Percentiles rank a stretch among this genome's conserved stretches.
These are phyloP conservation scores for Colletotrichum incanum DNA, from an alignment of 2,329 filamentous ascomycete genomes.

Conservation along the genomic window DNA sequence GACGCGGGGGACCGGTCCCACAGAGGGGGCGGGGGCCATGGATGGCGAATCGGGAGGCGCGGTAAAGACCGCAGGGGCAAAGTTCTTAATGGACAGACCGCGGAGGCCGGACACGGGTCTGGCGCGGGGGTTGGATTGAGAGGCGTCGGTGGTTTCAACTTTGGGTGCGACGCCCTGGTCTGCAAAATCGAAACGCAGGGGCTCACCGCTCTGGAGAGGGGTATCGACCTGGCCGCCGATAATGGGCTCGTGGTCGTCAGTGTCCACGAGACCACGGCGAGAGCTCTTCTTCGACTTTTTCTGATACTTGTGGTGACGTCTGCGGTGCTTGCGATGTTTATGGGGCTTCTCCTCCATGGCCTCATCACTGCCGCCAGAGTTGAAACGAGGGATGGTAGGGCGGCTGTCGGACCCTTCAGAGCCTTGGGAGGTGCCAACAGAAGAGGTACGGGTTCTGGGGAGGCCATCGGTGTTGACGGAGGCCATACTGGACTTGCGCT, in stretches of 20 bases:
- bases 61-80: slow-evolving; percentile 81
- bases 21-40: slow-evolving; percentile 40
- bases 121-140: slow-evolving; percentile 45
- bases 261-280: slow-evolving; percentile 52
- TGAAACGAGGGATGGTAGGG: slow-evolving; percentile 54
- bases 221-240: slow-evolving; percentile 51
- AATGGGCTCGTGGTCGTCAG: slow-evolving; percentile 49
- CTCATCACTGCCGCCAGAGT: slow-evolving; percentile 59
- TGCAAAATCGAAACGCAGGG: slow-evolving; percentile 74
- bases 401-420: slow-evolving; percentile 58
- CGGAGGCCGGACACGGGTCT: slow-evolving; percentile 71
- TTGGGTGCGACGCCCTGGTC: slow-evolving; percentile 51
- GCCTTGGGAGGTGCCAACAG: slow-evolving; percentile 58
- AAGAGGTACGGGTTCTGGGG: slow-evolving; percentile 57
- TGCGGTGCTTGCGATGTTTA: slow-evolving; percentile 54
- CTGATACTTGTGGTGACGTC: slow-evolving; percentile 56
- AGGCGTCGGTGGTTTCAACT: slow-evolving; percentile 49
- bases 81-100: slow-evolving; percentile 75
- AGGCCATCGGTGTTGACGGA: slow-evolving; percentile 71
- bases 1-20: slow-evolving; percentile 69
- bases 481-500: slow-evolving; percentile 83
- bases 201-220: slow-evolving; percentile 55
- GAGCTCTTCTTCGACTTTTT: slow-evolving; percentile 64
- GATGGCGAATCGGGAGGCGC: slow-evolving; percentile 45
- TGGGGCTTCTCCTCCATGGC: slow-evolving; percentile 60